A percentile compares a stretch with the other conserved stretches of the same genome.
These are phyloP conservation scores for Trametes cinnabarina DNA, from an alignment of 768 basidiomycete species.

Conservation along the genomic window DNA sequence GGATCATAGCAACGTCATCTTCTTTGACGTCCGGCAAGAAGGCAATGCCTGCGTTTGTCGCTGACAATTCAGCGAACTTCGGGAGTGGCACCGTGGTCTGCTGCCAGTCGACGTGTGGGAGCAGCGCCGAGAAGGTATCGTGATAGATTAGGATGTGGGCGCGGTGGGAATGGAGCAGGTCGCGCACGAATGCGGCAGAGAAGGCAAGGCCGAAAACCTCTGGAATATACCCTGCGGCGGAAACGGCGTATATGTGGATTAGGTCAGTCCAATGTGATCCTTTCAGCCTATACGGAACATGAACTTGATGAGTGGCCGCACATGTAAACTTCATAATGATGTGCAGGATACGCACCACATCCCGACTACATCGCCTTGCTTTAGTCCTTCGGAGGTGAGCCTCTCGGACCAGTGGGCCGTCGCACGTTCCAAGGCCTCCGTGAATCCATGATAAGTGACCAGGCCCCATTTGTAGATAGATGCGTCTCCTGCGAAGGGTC, in stretches of 20 bases:
- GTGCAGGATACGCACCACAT: no score
- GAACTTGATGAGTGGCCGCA: no score
- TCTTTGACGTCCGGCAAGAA: conserved; percentile 1
- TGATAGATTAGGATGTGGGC: conserved; percentile 11
- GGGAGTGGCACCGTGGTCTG: neutral
- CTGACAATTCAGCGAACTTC: neutral
- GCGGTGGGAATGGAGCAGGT: conserved; percentile 11
- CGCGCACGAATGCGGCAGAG: conserved; percentile 15
- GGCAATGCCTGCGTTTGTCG: neutral
- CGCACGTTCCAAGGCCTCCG: neutral
- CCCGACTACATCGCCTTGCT: neutral
- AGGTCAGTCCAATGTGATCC: conserved; percentile 26
- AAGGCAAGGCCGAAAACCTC: conserved; percentile 25
- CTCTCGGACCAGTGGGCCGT: neutral
- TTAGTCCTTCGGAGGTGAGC: neutral
- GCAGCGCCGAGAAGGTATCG: neutral
- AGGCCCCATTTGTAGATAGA: neutral
- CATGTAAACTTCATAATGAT: no score
- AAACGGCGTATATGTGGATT: conserved; percentile 24
- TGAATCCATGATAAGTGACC: conserved; percentile 5
- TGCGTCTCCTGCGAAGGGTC: conserved; percentile 4
- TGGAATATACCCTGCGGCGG: conserved; percentile 26
- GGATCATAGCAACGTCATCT: conserved; percentile 27
- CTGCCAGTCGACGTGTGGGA: neutral
- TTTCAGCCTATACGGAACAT: conserved; percentile 19